These are phyloP conservation scores for Aaosphaeria pasadenensis DNA, from an alignment of 2,329 filamentous ascomycete genomes.

Conservation along the genomic window DNA sequence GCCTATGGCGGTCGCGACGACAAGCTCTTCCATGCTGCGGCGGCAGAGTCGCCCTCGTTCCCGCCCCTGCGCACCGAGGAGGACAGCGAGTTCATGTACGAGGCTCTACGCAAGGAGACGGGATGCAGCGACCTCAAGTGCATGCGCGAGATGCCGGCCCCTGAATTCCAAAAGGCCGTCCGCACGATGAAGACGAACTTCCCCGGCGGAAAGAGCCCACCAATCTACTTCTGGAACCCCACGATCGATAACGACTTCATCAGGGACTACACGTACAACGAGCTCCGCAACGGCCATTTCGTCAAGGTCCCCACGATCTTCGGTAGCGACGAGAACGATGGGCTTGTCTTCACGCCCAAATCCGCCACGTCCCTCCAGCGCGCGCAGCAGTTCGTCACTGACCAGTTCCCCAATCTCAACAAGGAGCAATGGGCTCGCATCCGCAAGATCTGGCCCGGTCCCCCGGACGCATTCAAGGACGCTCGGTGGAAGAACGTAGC, in stretches of 20 bases:
- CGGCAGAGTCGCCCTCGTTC: constrained; percentile 34
- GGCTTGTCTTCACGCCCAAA: constrained; percentile 39
- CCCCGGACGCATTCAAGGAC: constrained; percentile 20
- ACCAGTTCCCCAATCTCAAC: constrained; percentile 36
- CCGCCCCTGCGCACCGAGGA: constrained; percentile 37
- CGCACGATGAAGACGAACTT: constrained; percentile 34
- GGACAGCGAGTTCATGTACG: constrained; percentile 43
- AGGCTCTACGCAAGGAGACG: constrained; percentile 31
- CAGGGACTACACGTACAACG: constrained; percentile 37
- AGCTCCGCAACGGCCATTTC: constrained; percentile 36
- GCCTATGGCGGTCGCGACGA: constrained; percentile 36
- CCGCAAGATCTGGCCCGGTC: constrained; percentile 25
- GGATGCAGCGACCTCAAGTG: constrained; percentile 40
- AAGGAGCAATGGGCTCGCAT: constrained; percentile 21
- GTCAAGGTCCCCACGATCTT: constrained; percentile 42
- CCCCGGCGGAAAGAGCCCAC: constrained; percentile 30
- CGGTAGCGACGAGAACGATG: constrained; percentile 46
- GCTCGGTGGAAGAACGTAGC: constrained; percentile 34
- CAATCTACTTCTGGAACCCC: constrained; percentile 43
- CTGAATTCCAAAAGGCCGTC: constrained; percentile 37
- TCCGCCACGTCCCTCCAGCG: constrained; percentile 28
- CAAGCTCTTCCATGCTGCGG: constrained; percentile 34
- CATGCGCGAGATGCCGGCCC: constrained; percentile 34
- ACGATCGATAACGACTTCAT: constrained; percentile 43
- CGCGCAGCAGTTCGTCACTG: constrained; percentile 35